Evolutionary conservation across 2,329 filamentous ascomycete genomes (phyloP).

Genomic region (Epichloe festucae): DNA sequence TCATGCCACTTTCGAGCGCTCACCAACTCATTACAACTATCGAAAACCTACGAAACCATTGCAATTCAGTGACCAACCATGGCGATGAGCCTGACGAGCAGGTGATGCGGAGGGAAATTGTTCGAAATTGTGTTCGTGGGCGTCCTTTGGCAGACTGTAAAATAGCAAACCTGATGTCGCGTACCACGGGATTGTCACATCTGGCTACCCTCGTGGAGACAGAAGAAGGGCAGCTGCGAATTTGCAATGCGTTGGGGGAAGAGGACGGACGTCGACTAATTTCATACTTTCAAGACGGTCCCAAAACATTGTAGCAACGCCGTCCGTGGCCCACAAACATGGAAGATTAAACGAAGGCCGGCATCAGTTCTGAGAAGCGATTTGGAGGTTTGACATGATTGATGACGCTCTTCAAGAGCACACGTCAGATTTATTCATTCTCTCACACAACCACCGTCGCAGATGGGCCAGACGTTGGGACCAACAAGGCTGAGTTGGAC

Average conservation of each 20-base stretch:
- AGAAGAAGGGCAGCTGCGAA: conserved; percentile 7
- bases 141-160: conserved; percentile 13
- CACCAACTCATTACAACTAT: conserved; percentile 25
- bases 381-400: not conserved
- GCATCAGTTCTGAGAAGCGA: not conserved
- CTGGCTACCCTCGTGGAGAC: conserved; percentile 13
- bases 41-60: conserved; percentile 22
- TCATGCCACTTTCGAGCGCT: conserved; percentile 29
- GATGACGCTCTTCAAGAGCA: not conserved
- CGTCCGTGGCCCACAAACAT: not conserved
- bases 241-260: conserved; percentile 18
- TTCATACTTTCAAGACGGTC: conserved; percentile 16
- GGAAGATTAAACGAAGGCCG: not conserved
- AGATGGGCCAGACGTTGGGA: not conserved
- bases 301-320: conserved; percentile 1
- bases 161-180: conserved; percentile 17
- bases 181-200: conserved; percentile 14
- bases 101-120: not conserved
- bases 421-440: not conserved
- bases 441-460: not conserved
- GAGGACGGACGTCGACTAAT: conserved; percentile 17
- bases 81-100: not conserved
- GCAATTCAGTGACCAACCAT: not conserved
- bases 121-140: conserved; percentile 15
- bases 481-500: not conserved